A percentile compares a stretch with the other conserved stretches of the same genome.
These are phyloP conservation scores for Meripilus lineatus DNA, from an alignment of 1,284 basidiomycete species.

Conservation along the genomic window DNA sequence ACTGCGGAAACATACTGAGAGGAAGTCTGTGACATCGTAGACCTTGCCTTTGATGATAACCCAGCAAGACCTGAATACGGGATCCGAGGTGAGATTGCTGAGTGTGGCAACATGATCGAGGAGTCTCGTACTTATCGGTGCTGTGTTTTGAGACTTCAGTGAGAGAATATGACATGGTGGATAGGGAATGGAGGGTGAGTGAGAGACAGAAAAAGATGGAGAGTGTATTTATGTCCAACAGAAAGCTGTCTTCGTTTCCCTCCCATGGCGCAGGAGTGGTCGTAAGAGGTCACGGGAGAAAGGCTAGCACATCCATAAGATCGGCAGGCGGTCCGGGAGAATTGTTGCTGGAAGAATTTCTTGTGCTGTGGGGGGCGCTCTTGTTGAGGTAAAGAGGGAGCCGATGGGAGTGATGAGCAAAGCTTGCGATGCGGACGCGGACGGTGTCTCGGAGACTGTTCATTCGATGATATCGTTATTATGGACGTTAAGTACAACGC, in stretches of 20 bases:
- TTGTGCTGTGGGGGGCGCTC: too few relatives aligned
- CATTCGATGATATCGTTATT: background rate
- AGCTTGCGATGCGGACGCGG: background rate
- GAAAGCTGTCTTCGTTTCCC: too few relatives aligned
- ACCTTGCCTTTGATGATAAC: conserved; percentile 77
- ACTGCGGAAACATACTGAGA: conserved; percentile 43
- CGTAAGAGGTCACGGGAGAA: too few relatives aligned
- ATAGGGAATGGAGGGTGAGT: background rate
- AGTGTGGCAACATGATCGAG: background rate
- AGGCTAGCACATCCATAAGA: too few relatives aligned
- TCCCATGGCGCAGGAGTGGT: too few relatives aligned
- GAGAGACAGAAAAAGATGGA: background rate
- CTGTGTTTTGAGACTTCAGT: conserved; percentile 50
- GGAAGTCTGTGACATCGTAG: conserved; percentile 84
- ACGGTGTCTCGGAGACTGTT: background rate
- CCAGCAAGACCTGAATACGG: conserved; percentile 73
- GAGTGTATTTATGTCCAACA: background rate
- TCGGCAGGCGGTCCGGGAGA: too few relatives aligned
- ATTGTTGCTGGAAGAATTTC: too few relatives aligned
- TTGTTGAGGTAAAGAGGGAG: too few relatives aligned
- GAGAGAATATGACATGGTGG: conserved; percentile 34
- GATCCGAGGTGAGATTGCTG: background rate
- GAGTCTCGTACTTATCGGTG: conserved; percentile 37
- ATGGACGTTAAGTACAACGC: background rate
- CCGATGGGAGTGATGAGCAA: too few relatives aligned